Percentiles rank a stretch among this genome's conserved stretches.
phyloP scores from a whole-genome alignment of 192 early-diverging fungal genomes.

The Rhizophagus prolifer region DNA sequence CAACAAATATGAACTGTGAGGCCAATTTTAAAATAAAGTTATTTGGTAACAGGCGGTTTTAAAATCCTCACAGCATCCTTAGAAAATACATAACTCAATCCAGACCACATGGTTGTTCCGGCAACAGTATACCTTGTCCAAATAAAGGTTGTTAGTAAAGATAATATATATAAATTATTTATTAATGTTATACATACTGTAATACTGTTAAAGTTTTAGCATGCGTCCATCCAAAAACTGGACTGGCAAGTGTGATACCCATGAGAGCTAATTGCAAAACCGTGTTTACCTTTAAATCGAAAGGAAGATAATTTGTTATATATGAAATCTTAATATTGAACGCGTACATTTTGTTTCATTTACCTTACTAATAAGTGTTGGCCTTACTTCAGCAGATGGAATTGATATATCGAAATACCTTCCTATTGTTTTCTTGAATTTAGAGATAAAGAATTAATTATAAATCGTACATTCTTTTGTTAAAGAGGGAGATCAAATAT shows the following conservation, averaged over 20 bases:
- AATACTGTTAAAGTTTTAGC: conserved; percentile 53
- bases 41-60: conserved; percentile 34
- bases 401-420: conserved; percentile 91
- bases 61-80: conserved; percentile 74
- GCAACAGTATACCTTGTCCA: conserved; percentile 61
- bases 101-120: conserved; percentile 79
- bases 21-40: not conserved
- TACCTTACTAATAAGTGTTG: conserved; percentile 84
- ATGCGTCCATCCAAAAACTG: conserved; percentile 68
- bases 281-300: conserved; percentile 65
- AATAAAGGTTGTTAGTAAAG: not conserved
- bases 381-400: conserved; percentile 86
- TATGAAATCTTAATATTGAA: not conserved
- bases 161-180: not conserved
- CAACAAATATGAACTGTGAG: no score
- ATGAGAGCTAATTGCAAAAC: conserved; percentile 83
- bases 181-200: conserved; percentile 47
- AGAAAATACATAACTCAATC: conserved; percentile 69
- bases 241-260: conserved; percentile 68
- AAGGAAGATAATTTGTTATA: not conserved
- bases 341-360: not conserved
- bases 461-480: conserved; percentile 12
- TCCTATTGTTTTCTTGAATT: conserved; percentile 66
- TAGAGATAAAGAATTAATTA: not conserved
- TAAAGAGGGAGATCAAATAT: not conserved